Percentiles rank a stretch among this genome's conserved stretches.
These are phyloP conservation scores for Chaetomium sp. DNA, from an alignment of 2,329 filamentous ascomycete genomes.

Conservation along the genomic window DNA sequence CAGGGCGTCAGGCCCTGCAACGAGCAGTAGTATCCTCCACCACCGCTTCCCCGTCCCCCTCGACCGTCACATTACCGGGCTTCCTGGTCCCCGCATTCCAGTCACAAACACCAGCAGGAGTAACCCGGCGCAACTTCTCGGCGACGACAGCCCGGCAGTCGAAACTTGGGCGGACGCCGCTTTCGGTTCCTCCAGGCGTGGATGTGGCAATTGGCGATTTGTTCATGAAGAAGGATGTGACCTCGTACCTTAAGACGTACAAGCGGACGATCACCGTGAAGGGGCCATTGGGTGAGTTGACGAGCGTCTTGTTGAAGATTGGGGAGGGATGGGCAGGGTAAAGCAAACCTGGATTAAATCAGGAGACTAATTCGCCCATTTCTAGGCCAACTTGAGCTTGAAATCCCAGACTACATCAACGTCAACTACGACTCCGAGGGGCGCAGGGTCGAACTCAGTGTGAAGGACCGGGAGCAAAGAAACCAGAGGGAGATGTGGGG, in stretches of 20 bases:
- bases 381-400: constrained; percentile 65
- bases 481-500: constrained; percentile 96
- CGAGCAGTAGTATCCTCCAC: constrained; percentile 38
- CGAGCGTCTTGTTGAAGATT: not conserved
- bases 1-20: constrained; percentile 50
- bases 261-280: constrained; percentile 66
- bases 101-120: constrained; percentile 18
- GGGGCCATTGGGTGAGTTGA: constrained; percentile 65
- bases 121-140: constrained; percentile 61
- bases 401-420: constrained; percentile 71
- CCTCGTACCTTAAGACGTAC: constrained; percentile 54
- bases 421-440: constrained; percentile 60
- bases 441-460: constrained; percentile 59
- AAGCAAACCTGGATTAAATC: too few species aligned
- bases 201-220: constrained; percentile 65
- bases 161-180: constrained; percentile 76
- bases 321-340: not conserved
- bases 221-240: constrained; percentile 44
- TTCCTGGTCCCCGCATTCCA: constrained; percentile 71
- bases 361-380: constrained; percentile 7
- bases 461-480: constrained; percentile 61
- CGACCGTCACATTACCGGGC: constrained; percentile 53
- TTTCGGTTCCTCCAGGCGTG: constrained; percentile 79
- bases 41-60: constrained; percentile 38
- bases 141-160: constrained; percentile 61